These are phyloP conservation scores for Wakefieldia striispora DNA, from an alignment of 768 basidiomycete species.

Conservation along the genomic window DNA sequence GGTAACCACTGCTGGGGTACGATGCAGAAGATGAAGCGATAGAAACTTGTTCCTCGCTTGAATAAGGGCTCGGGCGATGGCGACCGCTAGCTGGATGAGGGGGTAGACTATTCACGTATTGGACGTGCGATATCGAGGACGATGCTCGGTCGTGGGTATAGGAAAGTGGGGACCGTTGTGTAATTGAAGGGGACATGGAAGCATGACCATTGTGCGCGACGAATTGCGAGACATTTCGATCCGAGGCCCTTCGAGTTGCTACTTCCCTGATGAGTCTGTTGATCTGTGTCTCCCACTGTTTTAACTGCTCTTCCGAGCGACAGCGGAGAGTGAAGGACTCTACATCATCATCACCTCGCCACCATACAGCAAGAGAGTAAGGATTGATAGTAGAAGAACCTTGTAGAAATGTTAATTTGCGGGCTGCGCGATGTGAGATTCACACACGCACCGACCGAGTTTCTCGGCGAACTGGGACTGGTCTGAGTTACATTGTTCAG, in stretches of 20 bases:
- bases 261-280: slow-evolving; percentile 82
- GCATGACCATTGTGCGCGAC: slow-evolving; percentile 41
- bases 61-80: slow-evolving; percentile 35
- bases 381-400: slow-evolving; percentile 52
- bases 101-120: slow-evolving; percentile 31
- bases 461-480: slow-evolving; percentile 54
- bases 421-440: slow-evolving; percentile 2
- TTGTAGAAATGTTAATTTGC: slow-evolving; percentile 19
- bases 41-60: slow-evolving; percentile 40
- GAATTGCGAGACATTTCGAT: slow-evolving; percentile 58
- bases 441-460: slow-evolving; percentile 55
- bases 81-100: slow-evolving; percentile 35
- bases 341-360: slow-evolving; percentile 90
- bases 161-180: slow-evolving; percentile 36
- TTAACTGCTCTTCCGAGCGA: slow-evolving; percentile 86
- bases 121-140: slow-evolving; percentile 31
- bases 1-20: slow-evolving; percentile 20
- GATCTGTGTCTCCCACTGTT: slow-evolving; percentile 89
- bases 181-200: slow-evolving; percentile 35
- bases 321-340: slow-evolving; percentile 96
- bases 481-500: slow-evolving; percentile 93
- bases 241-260: slow-evolving; percentile 65
- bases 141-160: slow-evolving; percentile 38
- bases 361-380: slow-evolving; percentile 87
- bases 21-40: slow-evolving; percentile 31